Evolutionary conservation across 148 eudicot genomes (phyloP).

Genomic region (Heliosperma pusillum): DNA sequence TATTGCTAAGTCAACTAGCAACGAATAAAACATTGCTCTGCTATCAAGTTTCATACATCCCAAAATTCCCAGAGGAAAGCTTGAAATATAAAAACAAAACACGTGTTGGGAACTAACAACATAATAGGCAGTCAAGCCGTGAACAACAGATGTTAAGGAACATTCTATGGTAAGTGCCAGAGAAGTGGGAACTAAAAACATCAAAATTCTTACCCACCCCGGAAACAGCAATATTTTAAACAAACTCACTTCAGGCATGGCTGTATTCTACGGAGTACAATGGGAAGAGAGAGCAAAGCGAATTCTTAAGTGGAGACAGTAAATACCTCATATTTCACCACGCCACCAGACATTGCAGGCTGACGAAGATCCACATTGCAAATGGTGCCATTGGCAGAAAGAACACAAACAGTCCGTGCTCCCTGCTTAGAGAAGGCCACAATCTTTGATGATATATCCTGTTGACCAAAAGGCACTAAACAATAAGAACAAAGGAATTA

Average conservation of each 20-base stretch:
- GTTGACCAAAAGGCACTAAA: slow-evolving; percentile 18
- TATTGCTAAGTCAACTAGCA: no score
- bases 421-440: slow-evolving; percentile 72
- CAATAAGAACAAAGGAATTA: neutral
- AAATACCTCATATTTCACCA: slow-evolving; percentile 63
- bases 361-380: slow-evolving; percentile 72
- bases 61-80: no score
- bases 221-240: neutral
- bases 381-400: slow-evolving; percentile 77
- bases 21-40: no score
- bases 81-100: no score
- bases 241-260: neutral
- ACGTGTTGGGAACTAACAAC: no score
- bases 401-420: slow-evolving; percentile 64
- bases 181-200: neutral
- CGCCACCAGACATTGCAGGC: slow-evolving; percentile 56
- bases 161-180: neutral
- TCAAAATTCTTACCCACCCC: neutral
- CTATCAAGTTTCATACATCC: no score
- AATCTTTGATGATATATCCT: slow-evolving; percentile 74
- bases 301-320: neutral
- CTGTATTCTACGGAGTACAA: neutral
- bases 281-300: no score
- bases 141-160: neutral
- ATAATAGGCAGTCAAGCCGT: neutral